Conservation (phyloP, 805 yeast genomes). For the Candida railenensis region DNA sequence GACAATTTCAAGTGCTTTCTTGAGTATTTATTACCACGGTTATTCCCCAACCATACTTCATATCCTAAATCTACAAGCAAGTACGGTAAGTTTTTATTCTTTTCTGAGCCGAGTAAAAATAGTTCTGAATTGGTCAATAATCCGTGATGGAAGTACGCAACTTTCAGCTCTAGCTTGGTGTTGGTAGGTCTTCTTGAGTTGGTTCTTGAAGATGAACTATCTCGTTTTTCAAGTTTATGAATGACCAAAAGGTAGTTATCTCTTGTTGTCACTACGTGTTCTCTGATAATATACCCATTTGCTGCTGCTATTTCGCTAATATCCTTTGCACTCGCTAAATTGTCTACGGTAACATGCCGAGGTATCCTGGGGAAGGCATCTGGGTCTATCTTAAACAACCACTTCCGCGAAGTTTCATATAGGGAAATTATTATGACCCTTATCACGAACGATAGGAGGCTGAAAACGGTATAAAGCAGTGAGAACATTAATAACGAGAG, state of each 20-base stretch:
- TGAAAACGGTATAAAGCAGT: not conserved
- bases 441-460: not conserved
- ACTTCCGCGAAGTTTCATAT: not conserved
- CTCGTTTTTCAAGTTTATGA: slow-evolving; percentile 23
- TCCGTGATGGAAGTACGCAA: slow-evolving; percentile 34
- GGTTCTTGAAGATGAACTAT: not conserved
- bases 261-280: slow-evolving; percentile 28
- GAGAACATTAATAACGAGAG: not conserved
- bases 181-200: not conserved
- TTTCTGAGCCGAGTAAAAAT: slow-evolving; percentile 22
- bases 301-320: slow-evolving; percentile 22
- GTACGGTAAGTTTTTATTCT: slow-evolving; percentile 22
- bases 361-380: not conserved
- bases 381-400: not conserved
- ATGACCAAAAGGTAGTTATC: slow-evolving; percentile 28
- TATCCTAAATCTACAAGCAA: slow-evolving; percentile 21
- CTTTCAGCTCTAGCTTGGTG: slow-evolving; percentile 18
- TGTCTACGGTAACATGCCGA: not conserved
- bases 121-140: slow-evolving; percentile 38
- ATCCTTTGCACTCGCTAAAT: slow-evolving; percentile 15
- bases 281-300: slow-evolving; percentile 24
- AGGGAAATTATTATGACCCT: slow-evolving; percentile 1
- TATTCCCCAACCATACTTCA: slow-evolving; percentile 26
- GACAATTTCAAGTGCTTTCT: slow-evolving; percentile 27
- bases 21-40: slow-evolving; percentile 29